Percentiles rank a stretch among this genome's conserved stretches.
phyloP scores from a whole-genome alignment of 352 stramenopile genomes.

The Blastocystis sp. region DNA sequence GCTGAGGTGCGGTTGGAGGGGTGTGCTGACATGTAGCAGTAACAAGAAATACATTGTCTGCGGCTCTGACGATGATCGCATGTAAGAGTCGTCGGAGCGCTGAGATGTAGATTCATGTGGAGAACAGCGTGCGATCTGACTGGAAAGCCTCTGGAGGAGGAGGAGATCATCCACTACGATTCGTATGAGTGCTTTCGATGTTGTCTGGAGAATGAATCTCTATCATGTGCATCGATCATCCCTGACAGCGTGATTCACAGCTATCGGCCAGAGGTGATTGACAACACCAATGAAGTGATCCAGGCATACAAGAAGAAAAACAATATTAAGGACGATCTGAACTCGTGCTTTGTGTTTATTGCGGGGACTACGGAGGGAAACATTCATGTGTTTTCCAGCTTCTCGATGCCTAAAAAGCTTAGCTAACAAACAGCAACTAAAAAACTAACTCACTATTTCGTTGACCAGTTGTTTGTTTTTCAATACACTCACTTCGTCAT shows the following conservation, averaged over 20 bases:
- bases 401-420: neutral
- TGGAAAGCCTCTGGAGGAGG: neutral
- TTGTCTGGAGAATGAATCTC: slow-evolving; percentile 31
- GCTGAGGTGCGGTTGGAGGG: slow-evolving; percentile 62
- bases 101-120: slow-evolving; percentile 48
- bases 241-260: slow-evolving; percentile 34
- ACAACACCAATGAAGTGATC: neutral
- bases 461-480: slow-evolving; percentile 53
- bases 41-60: slow-evolving; percentile 21
- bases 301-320: slow-evolving; percentile 8
- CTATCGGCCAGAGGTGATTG: slow-evolving; percentile 3
- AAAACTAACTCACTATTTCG: slow-evolving; percentile 28
- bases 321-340: neutral
- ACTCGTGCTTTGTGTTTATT: slow-evolving; percentile 46
- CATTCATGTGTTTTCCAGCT: slow-evolving; percentile 58
- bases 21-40: neutral
- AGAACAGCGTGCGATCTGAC: neutral
- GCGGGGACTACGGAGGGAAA: slow-evolving; percentile 40
- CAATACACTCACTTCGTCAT: slow-evolving; percentile 35
- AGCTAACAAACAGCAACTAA: neutral
- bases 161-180: neutral
- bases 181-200: slow-evolving; percentile 43
- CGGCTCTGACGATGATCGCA: slow-evolving; percentile 18
- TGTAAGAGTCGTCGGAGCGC: neutral
- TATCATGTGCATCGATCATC: neutral